Base-by-base conservation (phyloP, 257 asterid species). In the Leonotis leonurus region DNA sequence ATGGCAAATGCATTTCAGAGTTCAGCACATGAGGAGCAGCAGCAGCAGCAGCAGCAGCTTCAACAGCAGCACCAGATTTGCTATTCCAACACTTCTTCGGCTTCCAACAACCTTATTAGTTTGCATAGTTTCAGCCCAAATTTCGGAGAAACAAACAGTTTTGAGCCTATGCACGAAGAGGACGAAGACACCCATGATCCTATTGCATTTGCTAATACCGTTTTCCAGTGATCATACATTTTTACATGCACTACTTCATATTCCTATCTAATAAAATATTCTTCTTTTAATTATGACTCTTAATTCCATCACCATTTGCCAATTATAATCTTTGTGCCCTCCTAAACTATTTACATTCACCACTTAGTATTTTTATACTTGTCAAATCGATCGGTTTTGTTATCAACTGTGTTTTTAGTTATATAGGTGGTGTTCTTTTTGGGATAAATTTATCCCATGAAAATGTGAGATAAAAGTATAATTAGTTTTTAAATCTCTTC, bases 11-110 rank as follows among this genome's bases (percentile, higher is more conserved):
- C 85, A n/a, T 72, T 81, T 48, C 87, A 83, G 3, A 75, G 32
- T 61, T 48, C 85, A 20, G 78, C 77, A 8, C 70, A 40, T n/a
- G n/a, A n/a, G n/a, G n/a, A n/a, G 0, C 75, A 56, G 3, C 81
- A 63, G 0, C 78, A 44, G 6, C 80, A 55, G 1, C 60, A 41
- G 5, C 59, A 49, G 11, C 71, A 35, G 8, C 45, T 3, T 6
- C 45, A 39, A 0, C 45, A 39, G 8, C 48, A 70, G 39, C 80
- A 75, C 8, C 95, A 82, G 62, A 88, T 85, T 35, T 78, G 90
- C 16, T 85, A 81, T 50, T 87, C 96, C 24, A 83, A 78, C 70
- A 70, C 85, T 2, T 81, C 95, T 2, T 79, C 95, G 0, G 86
- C 82, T 64, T 87, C 95, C 5, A 85, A 79, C 77, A 84, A 82